These are phyloP conservation scores for Byssochlamys sp. DNA, from an alignment of 2,329 filamentous ascomycete species.

Conservation along the genomic window DNA sequence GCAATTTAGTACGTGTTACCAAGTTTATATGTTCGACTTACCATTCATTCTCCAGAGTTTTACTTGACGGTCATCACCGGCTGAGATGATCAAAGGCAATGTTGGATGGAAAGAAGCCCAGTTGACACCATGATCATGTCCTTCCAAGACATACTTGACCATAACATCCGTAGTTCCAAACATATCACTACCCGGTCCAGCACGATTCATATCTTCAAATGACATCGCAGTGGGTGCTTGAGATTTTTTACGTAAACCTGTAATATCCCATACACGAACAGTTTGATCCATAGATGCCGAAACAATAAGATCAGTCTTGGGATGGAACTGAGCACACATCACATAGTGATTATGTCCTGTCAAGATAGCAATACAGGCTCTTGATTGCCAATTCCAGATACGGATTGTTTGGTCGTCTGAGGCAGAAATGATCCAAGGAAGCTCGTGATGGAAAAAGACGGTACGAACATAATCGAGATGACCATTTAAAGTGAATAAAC, in stretches of 20 bases:
- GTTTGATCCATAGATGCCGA: constrained; percentile 97
- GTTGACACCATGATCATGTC: constrained; percentile 93
- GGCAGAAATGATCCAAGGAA: constrained; percentile 94
- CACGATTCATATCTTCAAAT: constrained; percentile 88
- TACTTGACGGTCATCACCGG: constrained; percentile 86
- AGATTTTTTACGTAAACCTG: constrained; percentile 94
- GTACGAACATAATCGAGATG: constrained; percentile 97
- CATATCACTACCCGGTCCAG: constrained; percentile 94
- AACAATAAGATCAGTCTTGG: constrained; percentile 93
- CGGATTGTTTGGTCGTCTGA: constrained; percentile 98
- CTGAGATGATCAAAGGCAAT: constrained; percentile 88
- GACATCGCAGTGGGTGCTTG: constrained; percentile 93
- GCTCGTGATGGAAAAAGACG: constrained; percentile 97
- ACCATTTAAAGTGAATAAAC: constrained; percentile 94
- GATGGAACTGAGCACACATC: constrained; percentile 99
- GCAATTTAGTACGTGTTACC: constrained; percentile 11
- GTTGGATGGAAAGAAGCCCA: constrained; percentile 98
- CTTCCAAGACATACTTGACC: constrained; percentile 97
- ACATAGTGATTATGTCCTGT: constrained; percentile 98
- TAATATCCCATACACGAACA: constrained; percentile 98
- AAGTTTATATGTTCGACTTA: constrained; percentile 15
- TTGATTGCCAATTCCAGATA: constrained; percentile 99
- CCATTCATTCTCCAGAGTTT: constrained; percentile 97
- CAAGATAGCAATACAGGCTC: constrained; percentile 93
- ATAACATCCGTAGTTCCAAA: constrained; percentile 99